Evolutionary conservation across 306 rosid genomes (phyloP), one percentile per base, ranked within the genome.

Genomic region (Hylodesmum podocarpum): DNA sequence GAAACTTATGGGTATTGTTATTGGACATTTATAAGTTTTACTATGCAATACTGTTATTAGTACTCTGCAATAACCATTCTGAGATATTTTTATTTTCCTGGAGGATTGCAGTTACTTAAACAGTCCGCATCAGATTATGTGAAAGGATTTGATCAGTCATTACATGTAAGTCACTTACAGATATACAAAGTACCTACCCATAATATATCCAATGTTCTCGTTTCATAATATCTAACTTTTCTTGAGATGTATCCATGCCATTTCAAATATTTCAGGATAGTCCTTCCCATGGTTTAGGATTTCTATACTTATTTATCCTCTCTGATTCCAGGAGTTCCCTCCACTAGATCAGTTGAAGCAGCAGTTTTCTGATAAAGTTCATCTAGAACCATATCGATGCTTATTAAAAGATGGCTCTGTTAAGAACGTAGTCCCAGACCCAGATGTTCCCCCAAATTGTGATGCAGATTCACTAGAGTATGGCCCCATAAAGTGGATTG

Each of bases 111-210:
- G 99, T 85, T 91, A 84, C 94, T 96, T 76, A 89, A 86, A 62
- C 96, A 89, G 87, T 84, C 98, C 54, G 96, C 91, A 50, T 75
- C 89, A 50, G 98, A 96, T 82, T 89, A 88, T 78, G 83, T 88
- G 57, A 80, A 84, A 72, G 84, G 75, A 69, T 93, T 88, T 85
- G 97, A 96, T 62, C 86, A 84, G 51, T 87, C 98, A 49, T 72
- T 79, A 81, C 90, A 93, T 88, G 98, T 89, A 90, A 88, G 97
- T 82, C 57, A 27, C 81, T 54, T 19, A 49, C n/a, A 39, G 47
- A 43, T 62, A 12, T 62, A 24, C 61, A 65, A 46, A 73, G 31
- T 40, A 34, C 65, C 36, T 50, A 15, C 39, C 58, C 40, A 11
- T 31, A 34, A 29, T 22, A 29, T 76, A 76, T 59, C 31, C 47